Evolutionary conservation across 805 yeast genomes (phyloP).

Genomic region (Wickerhamiella australiensis): DNA sequence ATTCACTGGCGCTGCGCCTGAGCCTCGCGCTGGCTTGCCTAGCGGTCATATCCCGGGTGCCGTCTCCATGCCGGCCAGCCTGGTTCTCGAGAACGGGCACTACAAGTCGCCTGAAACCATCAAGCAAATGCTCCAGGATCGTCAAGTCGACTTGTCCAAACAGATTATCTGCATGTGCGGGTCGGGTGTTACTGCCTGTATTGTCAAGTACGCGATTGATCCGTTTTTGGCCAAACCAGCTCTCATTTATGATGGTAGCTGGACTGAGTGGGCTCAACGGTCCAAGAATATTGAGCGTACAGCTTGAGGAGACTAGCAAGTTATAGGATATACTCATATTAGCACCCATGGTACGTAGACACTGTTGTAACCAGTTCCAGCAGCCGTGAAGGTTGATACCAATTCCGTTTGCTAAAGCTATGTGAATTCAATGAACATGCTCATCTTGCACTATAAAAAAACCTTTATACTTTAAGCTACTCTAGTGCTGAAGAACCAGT

Average conservation of each 20-base stretch:
- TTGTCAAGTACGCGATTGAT: slow-evolving; percentile 64
- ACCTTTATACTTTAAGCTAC: too few relatives aligned
- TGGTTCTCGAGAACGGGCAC: slow-evolving; percentile 39
- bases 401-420: too few relatives aligned
- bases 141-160: slow-evolving; percentile 34
- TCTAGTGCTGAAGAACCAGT: too few relatives aligned
- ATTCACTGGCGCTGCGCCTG: slow-evolving; percentile 69
- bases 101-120: slow-evolving; percentile 42
- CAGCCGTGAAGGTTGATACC: too few relatives aligned
- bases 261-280: slow-evolving; percentile 56
- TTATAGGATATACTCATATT: neutral
- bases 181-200: slow-evolving; percentile 90
- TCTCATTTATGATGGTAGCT: slow-evolving; percentile 56
- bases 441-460: too few relatives aligned
- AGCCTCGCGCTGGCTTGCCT: slow-evolving; percentile 77
- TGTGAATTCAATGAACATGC: too few relatives aligned
- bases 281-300: neutral
- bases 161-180: slow-evolving; percentile 87
- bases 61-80: slow-evolving; percentile 59
- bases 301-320: neutral
- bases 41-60: slow-evolving; percentile 88
- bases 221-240: slow-evolving; percentile 36
- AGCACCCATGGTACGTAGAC: too few relatives aligned
- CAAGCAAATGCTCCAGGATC: slow-evolving; percentile 34
- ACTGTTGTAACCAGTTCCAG: too few relatives aligned